A percentile compares a stretch with the other conserved stretches of the same genome.
These are phyloP conservation scores for Epichloe gansuensis DNA, from an alignment of 2,329 filamentous ascomycete species.

Conservation along the genomic window DNA sequence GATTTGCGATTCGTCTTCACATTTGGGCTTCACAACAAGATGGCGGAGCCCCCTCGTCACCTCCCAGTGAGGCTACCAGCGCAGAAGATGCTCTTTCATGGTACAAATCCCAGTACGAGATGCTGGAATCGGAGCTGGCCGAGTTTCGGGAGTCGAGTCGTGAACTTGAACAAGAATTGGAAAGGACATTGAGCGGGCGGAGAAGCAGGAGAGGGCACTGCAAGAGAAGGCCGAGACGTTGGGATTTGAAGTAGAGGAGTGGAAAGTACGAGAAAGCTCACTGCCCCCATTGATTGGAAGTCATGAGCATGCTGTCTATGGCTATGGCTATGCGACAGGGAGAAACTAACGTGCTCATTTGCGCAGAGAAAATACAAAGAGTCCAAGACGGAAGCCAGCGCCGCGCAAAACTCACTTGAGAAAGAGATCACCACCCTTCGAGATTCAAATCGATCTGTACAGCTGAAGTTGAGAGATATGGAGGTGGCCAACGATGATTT, in stretches of 20 bases:
- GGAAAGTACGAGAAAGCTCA: slow-evolving; percentile 63
- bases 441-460: slow-evolving; percentile 69
- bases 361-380: slow-evolving; percentile 86
- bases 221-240: slow-evolving; percentile 79
- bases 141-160: slow-evolving; percentile 92
- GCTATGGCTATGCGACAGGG: too few relatives aligned
- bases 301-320: background rate
- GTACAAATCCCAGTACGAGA: slow-evolving; percentile 94
- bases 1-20: background rate
- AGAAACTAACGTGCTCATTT: slow-evolving; percentile 5
- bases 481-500: slow-evolving; percentile 98
- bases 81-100: slow-evolving; percentile 72
- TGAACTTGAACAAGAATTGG: slow-evolving; percentile 85
- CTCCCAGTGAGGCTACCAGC: slow-evolving; percentile 40
- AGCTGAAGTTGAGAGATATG: slow-evolving; percentile 79
- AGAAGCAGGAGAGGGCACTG: slow-evolving; percentile 78
- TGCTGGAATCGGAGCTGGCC: slow-evolving; percentile 77
- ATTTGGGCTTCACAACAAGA: slow-evolving; percentile 14
- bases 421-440: slow-evolving; percentile 92
- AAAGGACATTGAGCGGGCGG: slow-evolving; percentile 89
- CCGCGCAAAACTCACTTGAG: slow-evolving; percentile 74
- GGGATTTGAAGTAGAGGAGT: slow-evolving; percentile 88
- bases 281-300: background rate
- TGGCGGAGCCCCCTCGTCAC: slow-evolving; percentile 53
- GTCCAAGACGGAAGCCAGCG: slow-evolving; percentile 75